Conservation (phyloP, 345 rosid species). For the Turritis glabra region DNA sequence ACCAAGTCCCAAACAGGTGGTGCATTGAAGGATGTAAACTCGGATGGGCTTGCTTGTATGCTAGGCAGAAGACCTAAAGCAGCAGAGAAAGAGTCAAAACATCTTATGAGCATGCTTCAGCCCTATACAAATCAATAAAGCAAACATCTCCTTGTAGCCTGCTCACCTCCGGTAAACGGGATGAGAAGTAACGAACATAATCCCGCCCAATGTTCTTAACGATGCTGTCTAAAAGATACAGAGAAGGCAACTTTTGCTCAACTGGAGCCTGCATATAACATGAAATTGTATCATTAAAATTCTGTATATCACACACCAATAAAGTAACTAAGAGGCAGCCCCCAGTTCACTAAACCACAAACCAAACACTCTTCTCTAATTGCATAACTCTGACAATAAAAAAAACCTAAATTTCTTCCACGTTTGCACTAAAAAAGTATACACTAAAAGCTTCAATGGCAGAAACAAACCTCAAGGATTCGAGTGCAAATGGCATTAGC, state of each 20-base stretch:
- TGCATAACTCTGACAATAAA: not conserved
- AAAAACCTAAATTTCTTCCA: not conserved
- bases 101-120: constrained; percentile 12
- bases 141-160: not conserved
- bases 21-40: constrained; percentile 73
- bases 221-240: constrained; percentile 94
- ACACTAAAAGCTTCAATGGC: not conserved
- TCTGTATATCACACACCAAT: not conserved
- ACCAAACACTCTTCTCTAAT: constrained; percentile 3
- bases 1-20: constrained; percentile 96
- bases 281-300: not conserved
- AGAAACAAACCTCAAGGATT: constrained; percentile 71
- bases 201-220: constrained; percentile 91
- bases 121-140: constrained; percentile 1
- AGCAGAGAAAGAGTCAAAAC: constrained; percentile 18
- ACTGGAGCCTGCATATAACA: constrained; percentile 69
- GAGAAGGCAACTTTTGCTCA: constrained; percentile 86
- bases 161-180: constrained; percentile 94
- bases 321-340: not conserved
- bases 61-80: constrained; percentile 75
- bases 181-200: constrained; percentile 72
- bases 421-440: not conserved
- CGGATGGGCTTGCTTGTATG: constrained; percentile 82
- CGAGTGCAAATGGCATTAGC: constrained; percentile 86
- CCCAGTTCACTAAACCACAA: constrained; percentile 11